Base-by-base conservation (phyloP, 805 yeast genomes). In the Yueomyces sinensis region DNA sequence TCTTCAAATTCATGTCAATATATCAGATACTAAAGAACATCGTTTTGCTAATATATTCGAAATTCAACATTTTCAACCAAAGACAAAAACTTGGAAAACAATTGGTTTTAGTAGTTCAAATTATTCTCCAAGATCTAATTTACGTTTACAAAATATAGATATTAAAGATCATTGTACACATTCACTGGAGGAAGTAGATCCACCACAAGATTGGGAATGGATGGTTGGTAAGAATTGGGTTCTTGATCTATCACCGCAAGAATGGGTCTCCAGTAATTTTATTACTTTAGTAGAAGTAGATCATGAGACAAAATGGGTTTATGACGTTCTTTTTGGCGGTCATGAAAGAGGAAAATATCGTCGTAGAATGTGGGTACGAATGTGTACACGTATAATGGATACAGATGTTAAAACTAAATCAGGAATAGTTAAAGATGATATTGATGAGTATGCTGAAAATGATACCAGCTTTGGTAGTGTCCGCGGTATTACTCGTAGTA, bases 301-400 rank as follows among this genome's bases (percentile, higher is more conserved):
- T 56, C 61, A 70, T 20, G 86, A 75, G 37, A 81, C 79, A 29
- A 83, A 83, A 54, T 83, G 94, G 94, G 89, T 82, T 15, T 83
- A 83, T 52, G 94, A 83, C 52, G 49, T 54, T 27, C 50, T 52
- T 31, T 31, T 50, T 7, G 59, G 53, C 28, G 51, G 54, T 4
- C 43, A 44, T 9, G 24, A 20, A 20, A 47, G 56, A 27, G 57
- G 56, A 4, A 44, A 56, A 29, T 68, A 62, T 47, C 62, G 87
- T 43, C 63, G 89, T 48, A 63, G 89, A 47, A 64, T 84, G 52
- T 79, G 87, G 87, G 57, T 70, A 3, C 56, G 82, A 35, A 40
- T 46, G 6, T 62, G 61, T 22, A 42, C 45, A 0, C 47, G 66
- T 35, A 32, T 40, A 15, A 41, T 41, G 14, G 48, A 48, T 25